phyloP scores from a whole-genome alignment of 2,329 filamentous ascomycete genomes.

The Beauveria brongniartii region DNA sequence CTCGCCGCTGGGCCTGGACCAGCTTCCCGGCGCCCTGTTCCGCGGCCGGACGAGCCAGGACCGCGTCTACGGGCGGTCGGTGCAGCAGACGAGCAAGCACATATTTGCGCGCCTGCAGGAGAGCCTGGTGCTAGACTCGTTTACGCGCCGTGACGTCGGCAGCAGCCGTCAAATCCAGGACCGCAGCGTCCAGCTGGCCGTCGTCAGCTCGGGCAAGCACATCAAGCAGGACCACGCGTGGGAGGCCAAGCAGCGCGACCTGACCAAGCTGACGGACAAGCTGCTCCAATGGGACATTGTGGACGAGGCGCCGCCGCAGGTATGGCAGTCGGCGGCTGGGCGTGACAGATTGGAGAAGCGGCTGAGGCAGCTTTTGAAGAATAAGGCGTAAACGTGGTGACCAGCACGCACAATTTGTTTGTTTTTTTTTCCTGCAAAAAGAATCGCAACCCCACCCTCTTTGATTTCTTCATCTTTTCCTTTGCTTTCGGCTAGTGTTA shows the following conservation, averaged over 20 bases:
- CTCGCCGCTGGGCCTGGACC: constrained; percentile 78
- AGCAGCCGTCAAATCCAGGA: constrained; percentile 74
- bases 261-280: constrained; percentile 72
- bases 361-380: constrained; percentile 56
- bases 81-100: constrained; percentile 72
- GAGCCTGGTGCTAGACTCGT: constrained; percentile 74
- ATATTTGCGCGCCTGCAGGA: constrained; percentile 92
- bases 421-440: background rate
- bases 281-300: constrained; percentile 82
- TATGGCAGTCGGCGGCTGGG: constrained; percentile 73
- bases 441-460: too few relatives aligned
- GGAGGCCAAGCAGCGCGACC: constrained; percentile 77
- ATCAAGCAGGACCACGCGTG: constrained; percentile 61
- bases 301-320: constrained; percentile 71
- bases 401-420: background rate
- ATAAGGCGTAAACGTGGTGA: constrained; percentile 11
- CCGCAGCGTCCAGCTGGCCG: constrained; percentile 63
- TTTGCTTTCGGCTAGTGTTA: too few relatives aligned
- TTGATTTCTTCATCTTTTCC: too few relatives aligned
- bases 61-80: constrained; percentile 71
- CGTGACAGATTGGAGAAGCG: constrained; percentile 70
- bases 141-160: constrained; percentile 75
- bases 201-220: constrained; percentile 75
- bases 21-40: constrained; percentile 73
- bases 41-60: constrained; percentile 72